Evolutionary conservation across 768 basidiomycete species (phyloP).

Genomic region (Mycena belliarum): DNA sequence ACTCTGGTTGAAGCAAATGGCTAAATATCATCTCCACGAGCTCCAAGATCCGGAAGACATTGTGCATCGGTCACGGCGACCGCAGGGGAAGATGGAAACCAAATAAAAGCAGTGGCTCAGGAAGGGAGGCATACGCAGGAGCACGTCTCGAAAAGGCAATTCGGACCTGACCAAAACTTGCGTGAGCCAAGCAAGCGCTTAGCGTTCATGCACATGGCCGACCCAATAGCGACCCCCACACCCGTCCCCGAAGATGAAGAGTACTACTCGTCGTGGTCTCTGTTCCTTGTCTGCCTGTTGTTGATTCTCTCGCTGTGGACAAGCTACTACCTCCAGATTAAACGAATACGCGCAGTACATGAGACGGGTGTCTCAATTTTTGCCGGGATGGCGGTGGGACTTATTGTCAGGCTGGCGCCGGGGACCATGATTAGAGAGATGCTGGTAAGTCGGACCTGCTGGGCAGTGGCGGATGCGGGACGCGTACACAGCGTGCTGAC

Average conservation of each 20-base stretch:
- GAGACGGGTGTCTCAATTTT: conserved; percentile 95
- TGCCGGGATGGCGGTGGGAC: conserved; percentile 94
- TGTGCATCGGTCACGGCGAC: neutral
- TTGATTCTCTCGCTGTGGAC: conserved; percentile 94
- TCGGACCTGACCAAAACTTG: no score
- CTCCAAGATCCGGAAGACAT: neutral
- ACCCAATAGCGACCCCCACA: conserved; percentile 29
- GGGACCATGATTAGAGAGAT: conserved; percentile 96
- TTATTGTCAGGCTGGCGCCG: conserved; percentile 86
- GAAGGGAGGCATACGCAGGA: neutral
- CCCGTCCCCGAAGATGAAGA: conserved; percentile 76
- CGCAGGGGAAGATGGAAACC: neutral
- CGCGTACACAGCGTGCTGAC: neutral
- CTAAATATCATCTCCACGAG: neutral
- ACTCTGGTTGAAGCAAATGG: neutral
- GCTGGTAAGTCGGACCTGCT: conserved; percentile 66
- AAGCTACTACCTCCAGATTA: conserved; percentile 97
- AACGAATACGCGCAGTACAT: conserved; percentile 91
- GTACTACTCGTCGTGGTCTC: conserved; percentile 91
- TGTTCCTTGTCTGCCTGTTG: conserved; percentile 88
- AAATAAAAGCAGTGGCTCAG: neutral
- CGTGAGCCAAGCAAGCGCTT: neutral
- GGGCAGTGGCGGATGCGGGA: neutral
- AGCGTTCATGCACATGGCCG: neutral
- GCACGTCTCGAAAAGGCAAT: neutral